Percentiles rank a stretch among this genome's conserved stretches.
phyloP scores from a whole-genome alignment of 495 filamentous ascomycete genomes.

The Hypoxylon trugodes region DNA sequence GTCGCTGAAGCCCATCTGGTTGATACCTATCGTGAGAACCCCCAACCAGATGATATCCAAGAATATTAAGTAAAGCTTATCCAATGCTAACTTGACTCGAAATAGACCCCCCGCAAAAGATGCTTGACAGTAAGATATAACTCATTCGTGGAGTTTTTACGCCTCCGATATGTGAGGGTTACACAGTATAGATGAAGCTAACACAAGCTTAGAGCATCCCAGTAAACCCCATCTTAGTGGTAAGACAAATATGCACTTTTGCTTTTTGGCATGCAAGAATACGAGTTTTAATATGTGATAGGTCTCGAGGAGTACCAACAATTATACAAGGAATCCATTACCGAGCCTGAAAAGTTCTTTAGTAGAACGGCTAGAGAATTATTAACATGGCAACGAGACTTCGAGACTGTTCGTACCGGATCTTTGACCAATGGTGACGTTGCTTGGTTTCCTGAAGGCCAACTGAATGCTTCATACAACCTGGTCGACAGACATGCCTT shows the following conservation, averaged over 20 bases:
- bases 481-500: constrained; percentile 95
- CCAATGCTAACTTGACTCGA: constrained; percentile 28
- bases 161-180: not conserved
- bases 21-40: constrained; percentile 75
- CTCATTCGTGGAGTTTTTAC: constrained; percentile 4
- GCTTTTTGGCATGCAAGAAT: not conserved
- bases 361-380: constrained; percentile 84
- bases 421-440: constrained; percentile 82
- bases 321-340: constrained; percentile 96
- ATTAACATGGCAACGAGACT: constrained; percentile 88
- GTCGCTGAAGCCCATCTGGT: constrained; percentile 87
- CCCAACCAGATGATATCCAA: constrained; percentile 4
- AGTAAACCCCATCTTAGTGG: constrained; percentile 64
- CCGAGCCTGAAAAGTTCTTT: constrained; percentile 92
- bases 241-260: constrained; percentile 43
- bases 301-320: constrained; percentile 86
- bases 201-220: constrained; percentile 60
- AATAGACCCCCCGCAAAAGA: constrained; percentile 64
- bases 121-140: constrained; percentile 68
- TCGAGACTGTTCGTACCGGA: constrained; percentile 87
- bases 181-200: constrained; percentile 42
- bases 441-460: constrained; percentile 94
- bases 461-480: constrained; percentile 96
- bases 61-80: not conserved
- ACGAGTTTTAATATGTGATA: constrained; percentile 36